Evolutionary conservation across 805 yeast genomes (phyloP), one percentile per base, ranked within the genome.

Genomic region (Ogataea ganodermae): DNA sequence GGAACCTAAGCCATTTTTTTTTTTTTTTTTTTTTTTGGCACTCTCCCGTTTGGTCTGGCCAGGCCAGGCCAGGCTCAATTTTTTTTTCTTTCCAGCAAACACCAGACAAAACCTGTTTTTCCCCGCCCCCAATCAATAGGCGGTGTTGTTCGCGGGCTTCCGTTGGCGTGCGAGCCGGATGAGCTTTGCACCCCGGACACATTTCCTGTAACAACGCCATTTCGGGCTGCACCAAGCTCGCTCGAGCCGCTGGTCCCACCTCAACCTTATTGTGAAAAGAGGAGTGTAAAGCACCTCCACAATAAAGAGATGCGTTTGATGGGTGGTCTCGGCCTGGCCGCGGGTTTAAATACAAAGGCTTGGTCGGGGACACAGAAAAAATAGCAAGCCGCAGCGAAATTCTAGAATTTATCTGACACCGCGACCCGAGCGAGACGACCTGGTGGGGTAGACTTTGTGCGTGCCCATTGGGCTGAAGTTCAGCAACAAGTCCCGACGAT

Each of bases 271-370:
- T 23, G 40, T 23, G 21, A 7, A 26, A 14, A 17, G 18, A 14
- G 30, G 13, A 35, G 30, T 31, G 31, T 31, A 14, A 8, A 12
- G 32, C 32, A 38, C 26, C 32, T 27, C 14, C 42, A 38, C 42
- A 38, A 26, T 38, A 4, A 14, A 16, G 42, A 17, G 42, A 26
- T 38, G 42, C 32, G 32, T 38, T 24, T 8, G 7, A 23, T 24
- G 14, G 9, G 6, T 22, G 42, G 42, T 17, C 42, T 26, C 31
- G 42, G 27, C 42, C 42, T 23, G 42, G 42, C 42, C 16, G 32
- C 24, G 31, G 12, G 24, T 8, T 7, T 8, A 14, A 17, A 12
- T 18, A 37, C 13, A 24, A 38, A 27, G 17, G 7, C 14, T 9
- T 16, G 13, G 27, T n/a, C 27, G 32, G 17, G 30, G 32, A 38